phyloP scores from a whole-genome alignment of 371 early-diverging fungal genomes.

The Apophysomyces trapeziformis region DNA sequence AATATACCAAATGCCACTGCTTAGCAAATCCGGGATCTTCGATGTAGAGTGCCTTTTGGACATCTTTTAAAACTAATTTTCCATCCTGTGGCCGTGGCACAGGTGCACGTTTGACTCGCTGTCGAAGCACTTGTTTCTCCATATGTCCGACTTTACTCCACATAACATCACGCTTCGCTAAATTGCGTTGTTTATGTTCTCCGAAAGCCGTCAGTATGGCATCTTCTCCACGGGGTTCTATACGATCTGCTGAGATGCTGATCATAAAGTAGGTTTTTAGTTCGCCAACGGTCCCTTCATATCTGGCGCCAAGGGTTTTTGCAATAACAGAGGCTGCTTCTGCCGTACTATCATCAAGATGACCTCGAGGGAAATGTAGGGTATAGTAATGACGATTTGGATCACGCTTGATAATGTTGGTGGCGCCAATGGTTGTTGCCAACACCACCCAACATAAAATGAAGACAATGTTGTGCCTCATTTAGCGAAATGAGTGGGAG shows the following conservation, averaged over 20 bases:
- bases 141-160: constrained; percentile 26
- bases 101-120: constrained; percentile 26
- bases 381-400: constrained; percentile 50
- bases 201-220: constrained; percentile 24
- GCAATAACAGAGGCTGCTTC: constrained; percentile 37
- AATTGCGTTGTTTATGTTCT: constrained; percentile 14
- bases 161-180: constrained; percentile 6
- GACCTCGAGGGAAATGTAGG: constrained; percentile 35
- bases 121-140: constrained; percentile 26
- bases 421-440: not conserved
- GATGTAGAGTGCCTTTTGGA: constrained; percentile 44
- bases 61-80: constrained; percentile 19
- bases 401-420: constrained; percentile 22
- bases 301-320: constrained; percentile 41
- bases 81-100: constrained; percentile 17
- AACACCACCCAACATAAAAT: not conserved
- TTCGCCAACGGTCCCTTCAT: constrained; percentile 66
- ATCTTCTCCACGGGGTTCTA: constrained; percentile 23
- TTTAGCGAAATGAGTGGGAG: not conserved
- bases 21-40: constrained; percentile 72
- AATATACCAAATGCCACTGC: constrained; percentile 85
- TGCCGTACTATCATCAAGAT: constrained; percentile 9
- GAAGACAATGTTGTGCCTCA: not conserved
- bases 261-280: constrained; percentile 62
- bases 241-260: constrained; percentile 33